These are phyloP conservation scores for Tubosaeta sp. DNA, from an alignment of 768 basidiomycete genomes.

Conservation along the genomic window DNA sequence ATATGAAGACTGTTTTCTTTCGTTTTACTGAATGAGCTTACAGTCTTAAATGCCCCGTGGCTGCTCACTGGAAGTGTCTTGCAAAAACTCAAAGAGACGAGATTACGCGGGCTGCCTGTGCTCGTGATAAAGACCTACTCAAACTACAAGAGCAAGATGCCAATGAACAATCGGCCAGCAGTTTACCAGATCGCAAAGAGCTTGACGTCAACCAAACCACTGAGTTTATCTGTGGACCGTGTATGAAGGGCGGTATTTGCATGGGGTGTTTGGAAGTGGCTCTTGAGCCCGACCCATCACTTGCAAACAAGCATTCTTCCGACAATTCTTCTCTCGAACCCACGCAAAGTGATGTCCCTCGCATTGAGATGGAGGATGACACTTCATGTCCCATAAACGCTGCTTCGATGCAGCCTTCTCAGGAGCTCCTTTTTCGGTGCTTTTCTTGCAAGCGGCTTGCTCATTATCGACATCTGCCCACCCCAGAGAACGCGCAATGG, in stretches of 20 bases:
- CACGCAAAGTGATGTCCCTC: slow-evolving; percentile 8
- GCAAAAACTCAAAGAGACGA: slow-evolving; percentile 63
- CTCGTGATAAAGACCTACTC: slow-evolving; percentile 45
- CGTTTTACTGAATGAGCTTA: slow-evolving; percentile 9
- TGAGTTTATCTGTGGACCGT: slow-evolving; percentile 74
- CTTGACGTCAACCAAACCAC: slow-evolving; percentile 58
- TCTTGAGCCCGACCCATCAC: slow-evolving; percentile 41
- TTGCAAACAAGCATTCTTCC: slow-evolving; percentile 14
- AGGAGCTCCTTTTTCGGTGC: slow-evolving; percentile 74
- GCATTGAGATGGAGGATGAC: slow-evolving; percentile 37
- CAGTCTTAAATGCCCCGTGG: slow-evolving; percentile 75
- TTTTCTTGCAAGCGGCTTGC: slow-evolving; percentile 75
- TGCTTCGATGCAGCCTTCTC: slow-evolving; percentile 16
- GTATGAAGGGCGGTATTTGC: slow-evolving; percentile 74
- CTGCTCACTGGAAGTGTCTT: slow-evolving; percentile 75
- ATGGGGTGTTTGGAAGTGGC: slow-evolving; percentile 66
- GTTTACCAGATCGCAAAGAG: slow-evolving; percentile 42
- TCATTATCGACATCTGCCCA: slow-evolving; percentile 73
- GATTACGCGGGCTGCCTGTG: slow-evolving; percentile 61
- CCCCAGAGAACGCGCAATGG: slow-evolving; percentile 36
- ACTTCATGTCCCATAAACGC: slow-evolving; percentile 8
- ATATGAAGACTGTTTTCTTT: slow-evolving; percentile 3
- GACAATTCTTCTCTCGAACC: slow-evolving; percentile 5
- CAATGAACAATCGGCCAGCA: slow-evolving; percentile 16
- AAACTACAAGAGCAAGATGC: slow-evolving; percentile 24